Percentiles rank a stretch among this genome's conserved stretches.
Evolutionary conservation across 331 rosid genomes (phyloP).

Genomic region (Cucumis variabilis): DNA sequence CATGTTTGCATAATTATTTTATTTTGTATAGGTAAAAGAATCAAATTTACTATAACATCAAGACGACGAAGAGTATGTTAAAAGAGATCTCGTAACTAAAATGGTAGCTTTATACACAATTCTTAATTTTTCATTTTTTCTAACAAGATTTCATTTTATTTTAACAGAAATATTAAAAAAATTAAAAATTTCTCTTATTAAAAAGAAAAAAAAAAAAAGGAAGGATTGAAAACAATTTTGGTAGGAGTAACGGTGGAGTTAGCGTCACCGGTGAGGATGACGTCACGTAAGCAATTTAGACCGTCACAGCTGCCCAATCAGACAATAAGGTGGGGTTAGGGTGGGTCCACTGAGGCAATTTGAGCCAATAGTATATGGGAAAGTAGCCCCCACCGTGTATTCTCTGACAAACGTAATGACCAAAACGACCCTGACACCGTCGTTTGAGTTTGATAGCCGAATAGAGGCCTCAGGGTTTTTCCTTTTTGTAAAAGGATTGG

Average conservation of each 20-base stretch:
- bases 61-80: no score
- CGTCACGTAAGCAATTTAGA: conserved; percentile 44
- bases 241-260: conserved; percentile 34
- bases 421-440: conserved; percentile 27
- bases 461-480: conserved; percentile 30
- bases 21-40: no score
- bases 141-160: no score
- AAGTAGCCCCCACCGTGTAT: not conserved
- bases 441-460: not conserved
- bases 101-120: no score
- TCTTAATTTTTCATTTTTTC: no score
- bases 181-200: not conserved
- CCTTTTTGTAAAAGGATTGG: conserved; percentile 21
- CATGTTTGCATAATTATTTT: no score
- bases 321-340: conserved; percentile 39
- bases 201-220: not conserved
- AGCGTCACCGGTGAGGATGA: conserved; percentile 41
- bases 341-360: conserved; percentile 18
- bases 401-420: conserved; percentile 23
- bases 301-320: conserved; percentile 38
- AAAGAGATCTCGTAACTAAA: no score
- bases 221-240: not conserved
- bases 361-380: not conserved
- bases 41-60: no score
- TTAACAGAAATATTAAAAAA: no score